These are phyloP conservation scores for Eucalyptus urophylla DNA, from an alignment of 345 rosid species.

Conservation along the genomic window DNA sequence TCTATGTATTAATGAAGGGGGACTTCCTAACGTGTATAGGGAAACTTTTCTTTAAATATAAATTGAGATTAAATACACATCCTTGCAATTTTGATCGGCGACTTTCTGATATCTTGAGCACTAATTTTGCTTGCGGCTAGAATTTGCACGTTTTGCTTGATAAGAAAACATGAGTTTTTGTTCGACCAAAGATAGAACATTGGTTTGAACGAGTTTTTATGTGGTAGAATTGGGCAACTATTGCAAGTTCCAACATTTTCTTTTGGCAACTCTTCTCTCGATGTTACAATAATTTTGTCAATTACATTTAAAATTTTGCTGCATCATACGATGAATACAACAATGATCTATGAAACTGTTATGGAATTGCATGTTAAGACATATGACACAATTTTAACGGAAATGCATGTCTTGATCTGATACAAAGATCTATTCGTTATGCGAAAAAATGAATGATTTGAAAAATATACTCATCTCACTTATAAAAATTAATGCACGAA, in stretches of 20 bases:
- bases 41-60: background rate
- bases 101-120: background rate
- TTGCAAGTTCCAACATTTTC: background rate
- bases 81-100: background rate
- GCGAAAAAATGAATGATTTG: background rate
- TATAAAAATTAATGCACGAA: background rate
- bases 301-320: background rate
- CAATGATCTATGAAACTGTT: too few species aligned
- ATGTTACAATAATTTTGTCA: background rate
- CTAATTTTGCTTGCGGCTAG: background rate
- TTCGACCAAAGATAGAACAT: background rate
- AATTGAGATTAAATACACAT: background rate
- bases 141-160: background rate
- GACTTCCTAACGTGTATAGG: too few species aligned
- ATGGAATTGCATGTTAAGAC: background rate
- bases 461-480: background rate
- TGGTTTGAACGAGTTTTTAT: background rate
- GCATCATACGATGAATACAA: too few species aligned
- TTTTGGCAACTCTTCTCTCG: background rate
- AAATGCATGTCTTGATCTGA: background rate
- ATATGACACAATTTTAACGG: fast-evolving
- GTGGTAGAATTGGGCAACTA: background rate
- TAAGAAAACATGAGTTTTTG: background rate
- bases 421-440: background rate
- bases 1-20: background rate